Base-by-base conservation (phyloP, 2,329 filamentous ascomycete genomes). In the Orbilia quercus region DNA sequence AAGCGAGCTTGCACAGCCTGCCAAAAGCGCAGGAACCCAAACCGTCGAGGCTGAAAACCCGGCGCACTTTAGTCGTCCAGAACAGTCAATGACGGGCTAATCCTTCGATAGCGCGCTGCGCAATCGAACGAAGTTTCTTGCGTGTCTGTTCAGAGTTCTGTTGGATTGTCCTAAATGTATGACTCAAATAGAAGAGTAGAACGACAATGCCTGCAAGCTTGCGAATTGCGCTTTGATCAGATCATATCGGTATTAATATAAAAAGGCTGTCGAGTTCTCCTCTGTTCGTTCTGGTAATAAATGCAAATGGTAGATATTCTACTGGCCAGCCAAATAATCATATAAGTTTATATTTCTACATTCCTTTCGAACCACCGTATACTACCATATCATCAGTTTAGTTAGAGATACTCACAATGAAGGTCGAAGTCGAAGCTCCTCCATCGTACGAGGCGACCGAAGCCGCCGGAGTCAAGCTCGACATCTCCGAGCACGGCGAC, bases 361-460 rank as follows among this genome's bases (percentile, higher is more conserved):
- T 16, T 44, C 53, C 34, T 44, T 31, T 44, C 38, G 28, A 44
- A 36, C 36, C 40, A 59, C 36, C 55, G 25, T 59, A 47, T 7
- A 31, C 1, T 23, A 44, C 7, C 38, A 40, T 45, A 25, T 42
- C 23, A 40, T 16, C 12, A 54, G 23, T 51, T 42, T 18, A 50
- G n/a, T 23, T 40, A 34, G 20, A 20, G 14, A 20, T n/a, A 22
- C 4, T 22, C 53, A 63, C 25, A 50, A 66, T 65, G 69, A 64
- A 69, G 48, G 64, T 69, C 28, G 64, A 73, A 62, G 54, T 64
- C n/a, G 67, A 72, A 20, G 50, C 54, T 40, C 69, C 69, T 25
- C 69, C 69, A 42, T 54, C 69, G n/a, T 73, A 73, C 54, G 69
- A 66, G 48, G 69, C 66, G 20, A 31, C 28, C 4, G 47, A 57